Base-by-base conservation (phyloP, 2,329 filamentous ascomycete species). In the Magnaporthales sp. region DNA sequence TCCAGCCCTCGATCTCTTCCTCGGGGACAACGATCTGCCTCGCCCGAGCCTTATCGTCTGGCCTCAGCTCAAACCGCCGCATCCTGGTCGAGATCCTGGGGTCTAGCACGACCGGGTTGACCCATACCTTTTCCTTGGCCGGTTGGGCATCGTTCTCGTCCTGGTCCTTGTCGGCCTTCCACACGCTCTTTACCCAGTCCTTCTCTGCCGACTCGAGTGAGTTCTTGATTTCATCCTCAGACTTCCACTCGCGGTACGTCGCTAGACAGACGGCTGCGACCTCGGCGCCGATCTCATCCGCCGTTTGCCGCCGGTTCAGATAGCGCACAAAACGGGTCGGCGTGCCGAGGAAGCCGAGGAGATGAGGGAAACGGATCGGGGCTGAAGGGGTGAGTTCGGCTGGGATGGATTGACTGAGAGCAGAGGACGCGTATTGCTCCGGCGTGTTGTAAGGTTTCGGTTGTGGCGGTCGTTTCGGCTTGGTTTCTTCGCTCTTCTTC, bases 331-430 rank as follows among this genome's bases (percentile, higher is more conserved):
- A 83, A 68, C 95, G 89, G 70, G 89, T 90, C 0, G 93, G 91
- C 2, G 94, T 97, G 79, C 95, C 94, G 69, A 91, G 81, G 81
- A 99, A 96, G 68, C 95, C 95, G 31, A 99, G 89, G 67, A 97
- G 85, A 76, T 98, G 94, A 0, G 94, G 94, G 77, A 96, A 91
- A 58, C 86, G 82, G 68, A 99, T 84, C 15, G 90, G 83, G 27
- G 85, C 81, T 6, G 90, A 88, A 60, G 92, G 92, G 51, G 89
- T 86, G 73, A 99, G 87, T 68, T 89, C 85, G 69, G 81, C 74
- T 3, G 94, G 94, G 60, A 90, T 85, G 61, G 84, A 81, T 31
- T 82, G 75, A 0, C 93, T 89, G 64, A 93, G 82, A 27, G 79
- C 73, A 56, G 90, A 86, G 51, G 85, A 80, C 8, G 86, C 72